These are phyloP conservation scores for Neotropicomus parvogracilis DNA, from an alignment of 1,284 basidiomycete genomes.

Conservation along the genomic window DNA sequence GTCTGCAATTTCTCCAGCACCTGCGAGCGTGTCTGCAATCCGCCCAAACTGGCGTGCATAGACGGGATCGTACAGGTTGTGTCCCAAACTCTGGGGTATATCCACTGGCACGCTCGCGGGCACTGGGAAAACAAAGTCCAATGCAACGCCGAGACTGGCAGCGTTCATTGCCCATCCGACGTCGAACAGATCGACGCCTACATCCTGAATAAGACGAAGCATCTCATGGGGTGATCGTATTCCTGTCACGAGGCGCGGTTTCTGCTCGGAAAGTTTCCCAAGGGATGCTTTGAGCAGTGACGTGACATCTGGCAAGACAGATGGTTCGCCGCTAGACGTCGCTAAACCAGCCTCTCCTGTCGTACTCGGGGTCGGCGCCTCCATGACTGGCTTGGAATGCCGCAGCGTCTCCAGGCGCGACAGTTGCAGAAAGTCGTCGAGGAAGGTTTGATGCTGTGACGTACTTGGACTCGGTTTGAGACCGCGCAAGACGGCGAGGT, in stretches of 20 bases:
- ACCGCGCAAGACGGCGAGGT: conserved; percentile 56
- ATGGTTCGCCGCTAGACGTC: conserved; percentile 6
- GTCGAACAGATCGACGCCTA: conserved; percentile 75
- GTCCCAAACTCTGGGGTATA: conserved; percentile 50
- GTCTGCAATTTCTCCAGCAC: conserved; percentile 17
- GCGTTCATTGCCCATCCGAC: conserved; percentile 63
- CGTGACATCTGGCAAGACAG: conserved; percentile 20
- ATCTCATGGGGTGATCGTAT: conserved; percentile 68
- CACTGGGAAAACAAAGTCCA: conserved; percentile 74
- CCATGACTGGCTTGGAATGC: conserved; percentile 8
- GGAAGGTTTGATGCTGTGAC: conserved; percentile 14
- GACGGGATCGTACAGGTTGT: conserved; percentile 60
- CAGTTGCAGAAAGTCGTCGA: conserved; percentile 16
- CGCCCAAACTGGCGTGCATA: conserved; percentile 61
- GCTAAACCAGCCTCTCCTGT: not conserved
- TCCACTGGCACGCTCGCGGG: conserved; percentile 14
- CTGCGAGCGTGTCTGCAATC: conserved; percentile 44
- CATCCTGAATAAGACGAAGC: conserved; percentile 55
- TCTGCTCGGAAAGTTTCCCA: conserved; percentile 44
- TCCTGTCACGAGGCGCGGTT: conserved; percentile 61
- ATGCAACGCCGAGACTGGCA: conserved; percentile 63
- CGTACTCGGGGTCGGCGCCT: conserved; percentile 12
- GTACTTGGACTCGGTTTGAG: conserved; percentile 15
- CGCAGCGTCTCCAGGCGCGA: conserved; percentile 15
- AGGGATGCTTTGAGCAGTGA: conserved; percentile 59